Evolutionary conservation across 2,329 filamentous ascomycete species (phyloP).

Genomic region (Ophiostoma himal-ulmi): DNA sequence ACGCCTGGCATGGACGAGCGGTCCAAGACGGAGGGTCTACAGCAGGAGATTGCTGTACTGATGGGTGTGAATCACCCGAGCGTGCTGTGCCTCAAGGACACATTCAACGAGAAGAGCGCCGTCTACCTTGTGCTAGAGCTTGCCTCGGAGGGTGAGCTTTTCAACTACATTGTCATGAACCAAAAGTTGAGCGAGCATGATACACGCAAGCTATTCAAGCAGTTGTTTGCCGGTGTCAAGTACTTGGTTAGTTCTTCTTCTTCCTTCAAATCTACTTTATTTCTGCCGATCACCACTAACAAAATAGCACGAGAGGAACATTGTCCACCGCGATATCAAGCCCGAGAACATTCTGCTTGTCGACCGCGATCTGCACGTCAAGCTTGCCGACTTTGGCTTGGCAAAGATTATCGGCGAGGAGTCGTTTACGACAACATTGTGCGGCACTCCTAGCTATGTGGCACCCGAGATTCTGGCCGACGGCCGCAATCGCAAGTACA

Average conservation of each 20-base stretch:
- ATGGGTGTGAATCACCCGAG: slow-evolving; percentile 97
- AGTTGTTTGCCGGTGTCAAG: slow-evolving; percentile 89
- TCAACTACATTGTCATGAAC: slow-evolving; percentile 90
- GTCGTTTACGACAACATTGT: slow-evolving; percentile 92
- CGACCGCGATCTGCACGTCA: slow-evolving; percentile 78
- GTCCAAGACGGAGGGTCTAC: slow-evolving; percentile 76
- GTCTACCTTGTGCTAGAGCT: slow-evolving; percentile 90
- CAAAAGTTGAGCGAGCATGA: slow-evolving; percentile 81
- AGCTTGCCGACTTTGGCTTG: slow-evolving; percentile 91
- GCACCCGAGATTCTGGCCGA: slow-evolving; percentile 91
- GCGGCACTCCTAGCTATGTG: slow-evolving; percentile 95
- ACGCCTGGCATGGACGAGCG: slow-evolving; percentile 74
- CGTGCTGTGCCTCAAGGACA: slow-evolving; percentile 87
- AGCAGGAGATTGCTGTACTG: slow-evolving; percentile 92
- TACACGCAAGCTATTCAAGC: slow-evolving; percentile 77
- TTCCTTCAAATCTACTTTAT: neutral
- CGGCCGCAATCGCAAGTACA: slow-evolving; percentile 77
- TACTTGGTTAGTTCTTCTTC: slow-evolving; percentile 51
- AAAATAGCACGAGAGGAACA: slow-evolving; percentile 75
- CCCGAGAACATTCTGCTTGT: slow-evolving; percentile 90
- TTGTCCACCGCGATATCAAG: slow-evolving; percentile 97
- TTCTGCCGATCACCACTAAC: neutral
- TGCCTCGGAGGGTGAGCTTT: slow-evolving; percentile 86
- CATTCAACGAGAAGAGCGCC: slow-evolving; percentile 83
- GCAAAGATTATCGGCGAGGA: slow-evolving; percentile 98